phyloP scores from a whole-genome alignment of 495 filamentous ascomycete species.

The Xylaria venustula region DNA sequence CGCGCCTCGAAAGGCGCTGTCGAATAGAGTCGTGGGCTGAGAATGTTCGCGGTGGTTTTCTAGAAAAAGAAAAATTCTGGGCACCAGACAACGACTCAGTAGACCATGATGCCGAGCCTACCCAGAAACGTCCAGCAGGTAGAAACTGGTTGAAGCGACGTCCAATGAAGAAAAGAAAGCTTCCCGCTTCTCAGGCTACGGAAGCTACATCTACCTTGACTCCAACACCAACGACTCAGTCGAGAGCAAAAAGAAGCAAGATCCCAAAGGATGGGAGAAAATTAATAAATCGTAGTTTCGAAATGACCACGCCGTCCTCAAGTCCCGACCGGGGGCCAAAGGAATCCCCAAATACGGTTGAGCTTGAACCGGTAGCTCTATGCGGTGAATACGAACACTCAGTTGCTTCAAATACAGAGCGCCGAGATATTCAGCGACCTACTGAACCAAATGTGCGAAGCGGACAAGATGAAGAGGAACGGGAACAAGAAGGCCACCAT shows the following conservation, averaged over 20 bases:
- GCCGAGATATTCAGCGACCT: background rate
- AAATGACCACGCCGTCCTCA: conserved; percentile 25
- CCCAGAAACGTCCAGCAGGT: conserved; percentile 20
- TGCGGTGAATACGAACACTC: background rate
- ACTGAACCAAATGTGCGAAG: background rate
- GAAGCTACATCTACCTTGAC: conserved; percentile 19
- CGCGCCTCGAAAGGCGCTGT: conserved; percentile 9
- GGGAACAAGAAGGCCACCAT: background rate
- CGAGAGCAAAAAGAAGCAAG: background rate
- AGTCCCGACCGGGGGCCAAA: conserved; percentile 6
- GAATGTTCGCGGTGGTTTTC: conserved; percentile 6
- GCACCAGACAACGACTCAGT: conserved; percentile 11
- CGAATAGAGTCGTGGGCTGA: conserved; percentile 27
- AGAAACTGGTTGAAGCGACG: conserved; percentile 26
- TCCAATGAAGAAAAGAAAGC: conserved; percentile 21
- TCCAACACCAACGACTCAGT: conserved; percentile 2
- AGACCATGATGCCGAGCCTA: background rate
- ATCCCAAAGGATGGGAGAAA: background rate
- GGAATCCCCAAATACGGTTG: background rate
- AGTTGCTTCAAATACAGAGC: background rate
- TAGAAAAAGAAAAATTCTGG: conserved; percentile 30
- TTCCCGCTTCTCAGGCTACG: conserved; percentile 15
- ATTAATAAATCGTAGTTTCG: conserved; percentile 20
- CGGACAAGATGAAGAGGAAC: background rate
- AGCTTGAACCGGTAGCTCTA: background rate